Conservation (phyloP, 106 monocot species). For the Narthecium ossifragum region DNA sequence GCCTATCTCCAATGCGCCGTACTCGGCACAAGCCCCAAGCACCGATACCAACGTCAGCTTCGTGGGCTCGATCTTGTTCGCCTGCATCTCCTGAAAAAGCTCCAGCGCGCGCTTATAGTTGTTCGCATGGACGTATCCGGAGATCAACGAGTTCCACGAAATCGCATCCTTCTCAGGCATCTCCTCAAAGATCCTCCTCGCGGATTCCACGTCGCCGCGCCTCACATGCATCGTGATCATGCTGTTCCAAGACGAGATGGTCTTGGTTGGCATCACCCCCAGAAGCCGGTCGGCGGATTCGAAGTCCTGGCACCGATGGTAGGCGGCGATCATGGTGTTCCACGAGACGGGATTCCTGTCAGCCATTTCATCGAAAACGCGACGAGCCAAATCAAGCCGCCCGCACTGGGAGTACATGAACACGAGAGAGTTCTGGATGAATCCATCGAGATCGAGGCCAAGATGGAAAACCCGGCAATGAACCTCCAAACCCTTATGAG, state of each 20-base stretch:
- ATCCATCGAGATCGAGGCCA: constrained; percentile 26
- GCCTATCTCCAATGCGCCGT: constrained; percentile 33
- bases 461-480: constrained; percentile 32
- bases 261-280: constrained; percentile 41
- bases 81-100: constrained; percentile 47
- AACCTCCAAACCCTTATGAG: constrained; percentile 33
- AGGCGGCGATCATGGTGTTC: constrained; percentile 50
- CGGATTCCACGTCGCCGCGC: constrained; percentile 28
- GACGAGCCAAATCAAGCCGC: constrained; percentile 16
- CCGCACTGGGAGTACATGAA: constrained; percentile 40
- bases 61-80: constrained; percentile 28
- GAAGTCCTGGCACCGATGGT: constrained; percentile 21
- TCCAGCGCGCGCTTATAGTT: constrained; percentile 27
- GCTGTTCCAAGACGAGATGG: constrained; percentile 45
- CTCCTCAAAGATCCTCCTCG: constrained; percentile 40
- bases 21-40: constrained; percentile 60
- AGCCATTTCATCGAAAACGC: constrained; percentile 53
- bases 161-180: constrained; percentile 50
- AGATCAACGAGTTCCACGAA: constrained; percentile 62
- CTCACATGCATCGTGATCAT: constrained; percentile 29
- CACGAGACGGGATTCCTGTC: constrained; percentile 42
- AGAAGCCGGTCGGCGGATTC: constrained; percentile 21
- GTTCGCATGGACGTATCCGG: constrained; percentile 29
- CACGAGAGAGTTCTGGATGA: constrained; percentile 46
- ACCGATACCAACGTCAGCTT: constrained; percentile 55